phyloP scores from a whole-genome alignment of 768 basidiomycete species.

The Hortiboletus flavorubellus region DNA sequence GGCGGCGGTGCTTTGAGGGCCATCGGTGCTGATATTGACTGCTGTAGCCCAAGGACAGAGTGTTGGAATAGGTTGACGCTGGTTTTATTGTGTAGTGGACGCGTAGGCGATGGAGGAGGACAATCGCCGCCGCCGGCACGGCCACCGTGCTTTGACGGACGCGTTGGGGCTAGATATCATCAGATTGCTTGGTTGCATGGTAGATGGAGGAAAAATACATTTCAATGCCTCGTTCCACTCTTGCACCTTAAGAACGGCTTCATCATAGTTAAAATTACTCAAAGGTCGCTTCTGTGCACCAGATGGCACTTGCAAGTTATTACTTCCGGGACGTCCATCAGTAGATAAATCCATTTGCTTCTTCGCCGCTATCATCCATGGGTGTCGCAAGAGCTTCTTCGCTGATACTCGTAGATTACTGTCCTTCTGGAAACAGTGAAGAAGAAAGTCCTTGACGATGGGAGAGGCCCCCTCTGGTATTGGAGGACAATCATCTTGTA shows the following conservation, averaged over 20 bases:
- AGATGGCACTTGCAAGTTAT: conserved; percentile 37
- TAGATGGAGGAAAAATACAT: conserved; percentile 45
- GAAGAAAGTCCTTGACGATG: conserved; percentile 93
- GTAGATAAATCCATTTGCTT: conserved; percentile 55
- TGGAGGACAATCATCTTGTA: conserved; percentile 96
- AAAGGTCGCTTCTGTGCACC: conserved; percentile 43
- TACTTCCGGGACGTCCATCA: conserved; percentile 24
- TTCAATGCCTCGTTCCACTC: conserved; percentile 99
- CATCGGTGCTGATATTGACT: conserved; percentile 33
- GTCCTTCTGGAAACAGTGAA: conserved; percentile 98
- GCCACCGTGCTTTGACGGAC: conserved; percentile 65
- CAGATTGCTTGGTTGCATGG: conserved; percentile 1
- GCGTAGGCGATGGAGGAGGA: conserved; percentile 44
- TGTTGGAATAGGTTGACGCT: conserved; percentile 28
- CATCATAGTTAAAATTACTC: conserved; percentile 88
- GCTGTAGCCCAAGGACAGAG: conserved; percentile 34
- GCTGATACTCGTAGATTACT: conserved; percentile 92
- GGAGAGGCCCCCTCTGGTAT: conserved; percentile 95
- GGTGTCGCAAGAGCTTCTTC: conserved; percentile 86
- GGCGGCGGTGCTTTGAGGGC: conserved; percentile 21
- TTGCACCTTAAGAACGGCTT: conserved; percentile 92
- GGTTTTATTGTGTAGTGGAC: conserved; percentile 28
- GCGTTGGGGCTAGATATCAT: conserved; percentile 56
- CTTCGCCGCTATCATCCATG: conserved; percentile 91
- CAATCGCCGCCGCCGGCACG: conserved; percentile 35